Conservation (phyloP, 129 eudicot genomes). For the Arctium lappa region DNA sequence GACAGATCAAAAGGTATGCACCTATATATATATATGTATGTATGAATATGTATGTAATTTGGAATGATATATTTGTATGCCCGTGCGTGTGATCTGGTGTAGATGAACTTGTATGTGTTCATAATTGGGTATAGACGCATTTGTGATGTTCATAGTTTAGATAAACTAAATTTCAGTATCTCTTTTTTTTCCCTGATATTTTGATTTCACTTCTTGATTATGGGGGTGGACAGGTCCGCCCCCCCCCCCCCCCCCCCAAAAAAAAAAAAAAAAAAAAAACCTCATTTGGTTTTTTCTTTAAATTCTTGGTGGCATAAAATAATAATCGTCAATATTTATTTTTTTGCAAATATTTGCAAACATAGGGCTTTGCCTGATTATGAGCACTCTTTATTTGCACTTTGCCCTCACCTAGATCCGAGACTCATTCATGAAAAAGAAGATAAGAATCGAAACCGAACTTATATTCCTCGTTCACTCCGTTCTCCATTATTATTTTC, state of each 20-base stretch:
- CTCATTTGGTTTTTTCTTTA: background rate
- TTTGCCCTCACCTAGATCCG: background rate
- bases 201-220: background rate
- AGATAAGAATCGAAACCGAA: background rate
- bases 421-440: background rate
- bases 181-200: background rate
- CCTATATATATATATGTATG: background rate
- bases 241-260: background rate
- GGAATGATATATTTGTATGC: background rate
- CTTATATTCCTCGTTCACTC: background rate
- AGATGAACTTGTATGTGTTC: background rate
- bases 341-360: background rate
- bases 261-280: too few relatives aligned
- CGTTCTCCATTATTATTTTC: background rate
- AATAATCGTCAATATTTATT: background rate
- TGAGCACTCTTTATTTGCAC: background rate
- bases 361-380: background rate
- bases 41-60: background rate
- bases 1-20: constrained; percentile 78
- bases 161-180: background rate
- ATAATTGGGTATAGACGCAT: background rate
- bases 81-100: background rate
- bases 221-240: background rate
- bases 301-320: background rate
- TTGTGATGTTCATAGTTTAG: constrained; percentile 3